Evolutionary conservation across 768 basidiomycete genomes (phyloP).

Genomic region (Russula olivacea): DNA sequence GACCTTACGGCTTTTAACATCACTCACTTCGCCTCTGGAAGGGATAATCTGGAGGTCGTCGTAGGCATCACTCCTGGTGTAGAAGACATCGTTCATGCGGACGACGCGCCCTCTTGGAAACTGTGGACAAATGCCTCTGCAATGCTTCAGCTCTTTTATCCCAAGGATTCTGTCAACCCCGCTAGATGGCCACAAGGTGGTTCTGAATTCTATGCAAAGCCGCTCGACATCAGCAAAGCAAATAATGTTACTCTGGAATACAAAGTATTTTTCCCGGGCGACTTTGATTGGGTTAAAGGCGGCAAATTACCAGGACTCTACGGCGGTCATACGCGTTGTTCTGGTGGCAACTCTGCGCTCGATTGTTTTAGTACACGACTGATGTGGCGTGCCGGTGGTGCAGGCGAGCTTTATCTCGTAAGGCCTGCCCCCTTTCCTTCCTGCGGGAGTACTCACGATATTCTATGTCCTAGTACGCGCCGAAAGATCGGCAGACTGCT

Average conservation of each 20-base stretch:
- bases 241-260: constrained; percentile 56
- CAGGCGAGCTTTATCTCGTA: constrained; percentile 73
- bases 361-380: constrained; percentile 79
- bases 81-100: background rate
- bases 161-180: constrained; percentile 64
- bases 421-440: background rate
- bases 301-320: constrained; percentile 85
- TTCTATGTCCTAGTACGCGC: constrained; percentile 52
- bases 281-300: constrained; percentile 73
- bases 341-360: constrained; percentile 64
- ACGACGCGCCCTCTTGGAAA: constrained; percentile 19
- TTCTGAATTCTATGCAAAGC: constrained; percentile 58
- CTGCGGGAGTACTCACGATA: background rate
- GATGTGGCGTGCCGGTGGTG: constrained; percentile 71
- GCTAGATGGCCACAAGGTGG: constrained; percentile 54
- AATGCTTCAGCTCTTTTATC: constrained; percentile 61
- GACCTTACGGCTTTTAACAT: constrained; percentile 20
- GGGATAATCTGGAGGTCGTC: constrained; percentile 16
- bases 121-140: constrained; percentile 35
- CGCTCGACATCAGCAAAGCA: constrained; percentile 42
- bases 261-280: constrained; percentile 67
- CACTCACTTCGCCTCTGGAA: constrained; percentile 20
- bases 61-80: constrained; percentile 13
- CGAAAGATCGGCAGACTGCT: constrained; percentile 60
- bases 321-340: constrained; percentile 61